Conservation (phyloP, 176 grass and related monocot species). For the Lolium multiflorum region DNA sequence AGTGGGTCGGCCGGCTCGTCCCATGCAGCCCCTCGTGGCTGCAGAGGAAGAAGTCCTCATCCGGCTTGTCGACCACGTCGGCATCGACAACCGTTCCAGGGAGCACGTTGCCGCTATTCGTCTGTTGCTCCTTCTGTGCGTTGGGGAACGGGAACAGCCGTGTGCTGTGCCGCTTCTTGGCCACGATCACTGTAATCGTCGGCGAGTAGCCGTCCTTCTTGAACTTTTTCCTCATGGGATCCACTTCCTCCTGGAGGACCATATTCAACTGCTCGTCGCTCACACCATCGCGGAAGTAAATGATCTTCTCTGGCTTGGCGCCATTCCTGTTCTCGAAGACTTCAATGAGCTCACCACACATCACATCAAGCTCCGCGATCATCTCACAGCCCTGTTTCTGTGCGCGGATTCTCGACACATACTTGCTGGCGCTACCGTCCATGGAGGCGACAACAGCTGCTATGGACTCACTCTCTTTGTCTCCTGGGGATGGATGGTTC, state of each 20-base stretch:
- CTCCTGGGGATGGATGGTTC: conserved; percentile 57
- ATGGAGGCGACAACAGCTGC: conserved; percentile 63
- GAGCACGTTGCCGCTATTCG: conserved; percentile 44
- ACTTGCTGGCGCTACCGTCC: conserved; percentile 45
- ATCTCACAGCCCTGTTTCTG: conserved; percentile 52
- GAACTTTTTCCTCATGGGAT: conserved; percentile 39
- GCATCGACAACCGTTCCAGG: conserved; percentile 72
- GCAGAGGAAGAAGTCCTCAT: conserved; percentile 70
- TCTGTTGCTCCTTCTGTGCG: neutral
- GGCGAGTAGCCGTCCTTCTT: conserved; percentile 43
- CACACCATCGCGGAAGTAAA: conserved; percentile 76
- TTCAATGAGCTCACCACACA: conserved; percentile 46
- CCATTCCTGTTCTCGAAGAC: conserved; percentile 42
- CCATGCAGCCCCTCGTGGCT: conserved; percentile 61
- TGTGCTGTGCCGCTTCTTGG: conserved; percentile 67
- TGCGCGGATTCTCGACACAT: conserved; percentile 48
- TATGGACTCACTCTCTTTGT: conserved; percentile 58
- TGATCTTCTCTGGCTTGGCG: conserved; percentile 46
- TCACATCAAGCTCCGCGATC: conserved; percentile 44
- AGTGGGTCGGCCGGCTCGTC: conserved; percentile 68
- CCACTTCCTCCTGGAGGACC: conserved; percentile 63
- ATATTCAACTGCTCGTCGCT: conserved; percentile 57
- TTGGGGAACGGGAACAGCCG: conserved; percentile 61
- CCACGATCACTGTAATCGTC: conserved; percentile 62
- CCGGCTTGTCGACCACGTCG: conserved; percentile 42